A percentile compares a stretch with the other conserved stretches of the same genome.
phyloP scores from a whole-genome alignment of 179 eudicot species.

The Nepenthes alata region DNA sequence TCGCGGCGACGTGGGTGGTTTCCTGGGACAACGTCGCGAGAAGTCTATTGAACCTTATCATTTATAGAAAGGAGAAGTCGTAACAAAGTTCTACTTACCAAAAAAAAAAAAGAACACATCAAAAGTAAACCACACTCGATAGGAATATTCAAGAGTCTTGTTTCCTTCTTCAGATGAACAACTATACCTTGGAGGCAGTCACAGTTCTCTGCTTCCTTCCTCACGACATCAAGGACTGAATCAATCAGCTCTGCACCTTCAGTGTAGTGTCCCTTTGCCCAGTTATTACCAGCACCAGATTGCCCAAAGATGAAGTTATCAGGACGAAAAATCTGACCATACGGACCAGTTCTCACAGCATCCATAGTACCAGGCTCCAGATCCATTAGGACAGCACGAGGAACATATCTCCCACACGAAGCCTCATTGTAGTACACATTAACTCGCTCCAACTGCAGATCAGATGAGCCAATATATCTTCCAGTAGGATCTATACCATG shows the following conservation, averaged over 20 bases:
- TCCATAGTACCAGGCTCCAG: conserved; percentile 11
- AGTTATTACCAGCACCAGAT: conserved; percentile 4
- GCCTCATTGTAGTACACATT: conserved; percentile 2
- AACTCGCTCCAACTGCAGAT: conserved; percentile 6
- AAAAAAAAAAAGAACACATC: too few species aligned
- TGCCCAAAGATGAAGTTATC: conserved; percentile 2
- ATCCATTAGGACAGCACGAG: conserved; percentile 6
- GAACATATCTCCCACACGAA: conserved; percentile 1
- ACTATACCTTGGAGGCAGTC: conserved; percentile 2
- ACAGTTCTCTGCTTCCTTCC: conserved; percentile 3
- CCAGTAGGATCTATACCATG: conserved; percentile 8
- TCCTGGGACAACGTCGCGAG: too few species aligned
- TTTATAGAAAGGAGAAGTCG: too few species aligned
- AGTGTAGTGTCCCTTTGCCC: conserved; percentile 3
- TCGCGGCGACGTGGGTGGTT: too few species aligned
- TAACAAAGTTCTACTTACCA: too few species aligned
- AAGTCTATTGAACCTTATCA: too few species aligned
- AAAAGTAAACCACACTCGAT: too few species aligned
- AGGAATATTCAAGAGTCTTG: too few species aligned
- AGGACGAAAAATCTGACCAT: conserved; percentile 2
- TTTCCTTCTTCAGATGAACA: background rate
- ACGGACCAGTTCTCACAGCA: conserved; percentile 2
- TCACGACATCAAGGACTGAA: conserved; percentile 2
- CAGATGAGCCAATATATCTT: conserved; percentile 2
- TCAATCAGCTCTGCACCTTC: conserved; percentile 1